phyloP scores from a whole-genome alignment of 768 basidiomycete species.

The Boletus rubroflammeus region DNA sequence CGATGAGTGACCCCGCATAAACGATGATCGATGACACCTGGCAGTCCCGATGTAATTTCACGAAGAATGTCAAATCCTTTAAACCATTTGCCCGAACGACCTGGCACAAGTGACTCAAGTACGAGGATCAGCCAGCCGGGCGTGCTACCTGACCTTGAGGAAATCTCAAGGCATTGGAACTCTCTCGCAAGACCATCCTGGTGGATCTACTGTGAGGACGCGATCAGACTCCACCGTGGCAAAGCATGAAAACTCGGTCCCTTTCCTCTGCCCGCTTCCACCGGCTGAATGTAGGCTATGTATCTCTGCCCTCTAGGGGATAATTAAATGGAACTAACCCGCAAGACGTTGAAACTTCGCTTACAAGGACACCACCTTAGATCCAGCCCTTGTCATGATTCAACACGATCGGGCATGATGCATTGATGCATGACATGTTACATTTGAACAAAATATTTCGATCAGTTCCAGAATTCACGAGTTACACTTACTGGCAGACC shows the following conservation, averaged over 20 bases:
- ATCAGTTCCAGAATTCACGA: too few relatives aligned
- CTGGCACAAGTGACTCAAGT: too few relatives aligned
- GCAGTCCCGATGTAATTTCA: neutral
- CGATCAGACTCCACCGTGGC: neutral
- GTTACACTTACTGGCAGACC: too few relatives aligned
- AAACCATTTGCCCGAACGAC: neutral
- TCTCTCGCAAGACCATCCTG: neutral
- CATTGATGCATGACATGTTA: too few relatives aligned
- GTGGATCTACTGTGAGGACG: neutral
- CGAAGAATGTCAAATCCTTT: neutral
- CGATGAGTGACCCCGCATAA: neutral
- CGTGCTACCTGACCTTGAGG: neutral
- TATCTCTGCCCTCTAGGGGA: too few relatives aligned
- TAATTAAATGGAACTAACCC: too few relatives aligned
- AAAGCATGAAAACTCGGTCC: neutral
- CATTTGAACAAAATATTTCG: too few relatives aligned
- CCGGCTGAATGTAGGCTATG: too few relatives aligned
- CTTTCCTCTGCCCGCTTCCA: neutral
- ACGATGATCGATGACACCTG: neutral
- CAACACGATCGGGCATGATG: too few relatives aligned
- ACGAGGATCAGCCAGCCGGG: neutral
- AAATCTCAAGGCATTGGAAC: neutral
- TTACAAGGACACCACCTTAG: too few relatives aligned
- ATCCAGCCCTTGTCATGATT: too few relatives aligned
- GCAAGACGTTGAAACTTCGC: too few relatives aligned